Percentiles rank a stretch among this genome's conserved stretches.
Evolutionary conservation across 2,329 filamentous ascomycete genomes (phyloP).

Genomic region (Aureobasidium sp.): DNA sequence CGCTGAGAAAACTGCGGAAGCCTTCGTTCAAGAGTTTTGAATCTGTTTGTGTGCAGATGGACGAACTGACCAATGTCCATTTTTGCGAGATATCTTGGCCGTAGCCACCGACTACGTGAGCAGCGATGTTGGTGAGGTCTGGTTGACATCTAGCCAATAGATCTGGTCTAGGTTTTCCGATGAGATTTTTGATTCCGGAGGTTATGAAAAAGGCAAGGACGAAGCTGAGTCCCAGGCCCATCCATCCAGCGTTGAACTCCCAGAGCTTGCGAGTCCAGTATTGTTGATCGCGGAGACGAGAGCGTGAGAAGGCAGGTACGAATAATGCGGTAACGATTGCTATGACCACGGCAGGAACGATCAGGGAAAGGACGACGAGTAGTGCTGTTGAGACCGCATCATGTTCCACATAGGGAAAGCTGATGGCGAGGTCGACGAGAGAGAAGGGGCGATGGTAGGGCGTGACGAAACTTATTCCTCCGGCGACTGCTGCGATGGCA

Average conservation of each 20-base stretch:
- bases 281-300: conserved; percentile 49
- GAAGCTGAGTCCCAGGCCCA: conserved; percentile 68
- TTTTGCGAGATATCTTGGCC: conserved; percentile 41
- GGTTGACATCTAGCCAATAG: conserved; percentile 65
- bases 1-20: conserved; percentile 76
- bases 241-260: conserved; percentile 76
- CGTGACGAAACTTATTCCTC: conserved; percentile 47
- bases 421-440: conserved; percentile 65
- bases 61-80: conserved; percentile 62
- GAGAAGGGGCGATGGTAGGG: conserved; percentile 66
- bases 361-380: conserved; percentile 54
- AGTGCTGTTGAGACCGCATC: conserved; percentile 65
- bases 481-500: conserved; percentile 22
- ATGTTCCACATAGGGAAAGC: conserved; percentile 60
- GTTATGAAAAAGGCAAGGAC: conserved; percentile 71
- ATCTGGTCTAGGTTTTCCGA: conserved; percentile 57
- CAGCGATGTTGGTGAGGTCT: conserved; percentile 53
- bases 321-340: conserved; percentile 57
- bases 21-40: conserved; percentile 59
- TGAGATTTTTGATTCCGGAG: conserved; percentile 70
- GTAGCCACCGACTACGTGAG: conserved; percentile 55
- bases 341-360: conserved; percentile 60
- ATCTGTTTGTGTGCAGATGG: conserved; percentile 65
- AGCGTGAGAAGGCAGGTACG: conserved; percentile 33
- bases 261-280: conserved; percentile 78